phyloP scores from a whole-genome alignment of 1,284 basidiomycete genomes.

The Dichomitus squalens region DNA sequence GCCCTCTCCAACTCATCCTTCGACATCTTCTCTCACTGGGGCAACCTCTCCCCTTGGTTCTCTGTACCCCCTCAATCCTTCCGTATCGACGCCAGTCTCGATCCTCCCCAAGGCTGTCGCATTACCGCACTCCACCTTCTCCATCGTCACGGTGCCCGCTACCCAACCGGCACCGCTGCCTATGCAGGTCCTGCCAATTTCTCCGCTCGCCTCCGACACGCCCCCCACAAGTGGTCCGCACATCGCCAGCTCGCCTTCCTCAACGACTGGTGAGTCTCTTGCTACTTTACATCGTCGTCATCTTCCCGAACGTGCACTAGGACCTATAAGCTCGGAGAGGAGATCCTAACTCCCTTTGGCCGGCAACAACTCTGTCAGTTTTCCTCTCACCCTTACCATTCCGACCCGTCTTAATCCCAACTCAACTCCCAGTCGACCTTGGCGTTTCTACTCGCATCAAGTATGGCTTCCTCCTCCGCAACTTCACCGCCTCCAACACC shows the following conservation, averaged over 20 bases:
- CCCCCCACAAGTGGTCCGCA: slow-evolving; percentile 59
- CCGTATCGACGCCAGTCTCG: slow-evolving; percentile 72
- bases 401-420: not conserved
- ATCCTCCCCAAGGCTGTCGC: slow-evolving; percentile 67
- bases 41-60: slow-evolving; percentile 86
- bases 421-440: slow-evolving; percentile 57
- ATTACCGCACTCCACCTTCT: slow-evolving; percentile 77
- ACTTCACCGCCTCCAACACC: slow-evolving; percentile 72
- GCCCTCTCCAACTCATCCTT: slow-evolving; percentile 39
- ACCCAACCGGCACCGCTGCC: slow-evolving; percentile 61
- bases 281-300: not conserved
- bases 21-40: slow-evolving; percentile 77
- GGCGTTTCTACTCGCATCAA: slow-evolving; percentile 75
- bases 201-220: slow-evolving; percentile 55
- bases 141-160: slow-evolving; percentile 81
- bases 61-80: slow-evolving; percentile 68
- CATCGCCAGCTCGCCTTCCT: slow-evolving; percentile 69
- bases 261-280: slow-evolving; percentile 63
- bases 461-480: slow-evolving; percentile 80
- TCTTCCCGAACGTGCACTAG: slow-evolving; percentile 36
- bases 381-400: not conserved
- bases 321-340: slow-evolving; percentile 82
- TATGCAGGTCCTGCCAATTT: slow-evolving; percentile 71
- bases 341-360: slow-evolving; percentile 82
- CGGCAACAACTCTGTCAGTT: slow-evolving; percentile 71